These are phyloP conservation scores for Sporothrix inflata DNA, from an alignment of 2,329 filamentous ascomycete genomes.

Conservation along the genomic window DNA sequence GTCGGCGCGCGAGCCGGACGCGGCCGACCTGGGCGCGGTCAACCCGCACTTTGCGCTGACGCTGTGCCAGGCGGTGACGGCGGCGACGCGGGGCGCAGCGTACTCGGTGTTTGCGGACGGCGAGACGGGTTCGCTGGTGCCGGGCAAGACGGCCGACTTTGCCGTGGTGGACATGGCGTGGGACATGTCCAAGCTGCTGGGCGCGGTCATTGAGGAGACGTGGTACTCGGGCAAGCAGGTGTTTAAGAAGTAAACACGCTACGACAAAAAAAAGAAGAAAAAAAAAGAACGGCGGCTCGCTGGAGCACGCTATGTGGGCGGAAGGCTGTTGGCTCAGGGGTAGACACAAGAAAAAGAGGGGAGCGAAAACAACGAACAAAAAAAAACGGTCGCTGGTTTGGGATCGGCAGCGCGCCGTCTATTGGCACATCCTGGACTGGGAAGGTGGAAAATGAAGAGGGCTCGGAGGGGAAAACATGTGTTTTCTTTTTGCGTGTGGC, in stretches of 20 bases:
- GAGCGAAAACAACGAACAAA: neutral
- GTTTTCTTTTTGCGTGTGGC: neutral
- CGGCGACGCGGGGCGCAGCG: conserved; percentile 59
- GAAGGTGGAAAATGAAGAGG: neutral
- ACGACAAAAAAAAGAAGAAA: neutral
- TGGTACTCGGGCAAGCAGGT: conserved; percentile 56
- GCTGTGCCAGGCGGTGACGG: conserved; percentile 57
- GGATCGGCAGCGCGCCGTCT: conserved; percentile 6
- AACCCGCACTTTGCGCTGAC: conserved; percentile 59
- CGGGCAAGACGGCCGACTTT: conserved; percentile 61
- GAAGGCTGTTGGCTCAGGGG: conserved; percentile 17
- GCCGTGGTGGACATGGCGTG: conserved; percentile 57
- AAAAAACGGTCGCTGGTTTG: neutral
- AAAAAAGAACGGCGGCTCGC: neutral
- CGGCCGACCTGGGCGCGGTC: conserved; percentile 43
- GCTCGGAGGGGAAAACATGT: neutral
- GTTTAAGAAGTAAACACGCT: conserved; percentile 33
- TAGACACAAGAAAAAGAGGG: conserved; percentile 18
- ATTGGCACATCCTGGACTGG: too few relatives aligned
- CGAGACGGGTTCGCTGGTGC: conserved; percentile 55
- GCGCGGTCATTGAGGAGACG: conserved; percentile 53
- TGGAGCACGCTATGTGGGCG: neutral
- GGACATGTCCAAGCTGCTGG: conserved; percentile 50
- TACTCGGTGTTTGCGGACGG: conserved; percentile 62
- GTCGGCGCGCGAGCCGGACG: conserved; percentile 54